A percentile compares a stretch with the other conserved stretches of the same genome.
phyloP scores from a whole-genome alignment of 2,329 filamentous ascomycete species.

The Magnaporthiopsis rhizophila region DNA sequence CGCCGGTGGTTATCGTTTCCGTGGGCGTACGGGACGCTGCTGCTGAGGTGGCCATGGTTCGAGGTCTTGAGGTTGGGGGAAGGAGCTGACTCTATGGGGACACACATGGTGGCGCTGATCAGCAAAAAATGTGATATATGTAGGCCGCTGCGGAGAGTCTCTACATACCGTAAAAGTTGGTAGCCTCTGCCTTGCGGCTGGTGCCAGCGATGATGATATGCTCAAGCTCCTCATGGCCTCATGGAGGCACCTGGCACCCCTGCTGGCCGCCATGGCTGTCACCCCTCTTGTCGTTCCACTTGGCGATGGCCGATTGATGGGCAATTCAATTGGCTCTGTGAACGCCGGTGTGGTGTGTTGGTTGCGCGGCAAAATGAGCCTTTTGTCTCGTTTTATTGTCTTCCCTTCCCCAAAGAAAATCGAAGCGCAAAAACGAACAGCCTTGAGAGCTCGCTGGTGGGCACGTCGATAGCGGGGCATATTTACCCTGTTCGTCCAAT shows the following conservation, averaged over 20 bases:
- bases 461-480: too few relatives aligned
- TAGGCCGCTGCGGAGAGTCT: background rate
- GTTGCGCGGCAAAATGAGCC: too few relatives aligned
- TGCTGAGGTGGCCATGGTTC: constrained; percentile 14
- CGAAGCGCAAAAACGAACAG: too few relatives aligned
- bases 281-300: background rate
- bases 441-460: too few relatives aligned
- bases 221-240: constrained; percentile 45
- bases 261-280: constrained; percentile 33
- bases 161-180: background rate
- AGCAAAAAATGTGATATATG: background rate
- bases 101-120: background rate
- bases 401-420: too few relatives aligned
- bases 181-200: constrained; percentile 5
- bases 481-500: too few relatives aligned
- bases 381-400: too few relatives aligned
- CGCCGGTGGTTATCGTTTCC: constrained; percentile 84
- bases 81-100: constrained; percentile 4
- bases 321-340: too few relatives aligned
- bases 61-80: constrained; percentile 4
- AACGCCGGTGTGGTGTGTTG: too few relatives aligned
- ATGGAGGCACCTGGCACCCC: constrained; percentile 39
- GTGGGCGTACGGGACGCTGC: constrained; percentile 64
- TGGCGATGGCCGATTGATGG: too few relatives aligned
- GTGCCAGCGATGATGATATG: constrained; percentile 29